Evolutionary conservation across 169 alveolate genomes (phyloP).

Genomic region (Plasmodium inui): DNA sequence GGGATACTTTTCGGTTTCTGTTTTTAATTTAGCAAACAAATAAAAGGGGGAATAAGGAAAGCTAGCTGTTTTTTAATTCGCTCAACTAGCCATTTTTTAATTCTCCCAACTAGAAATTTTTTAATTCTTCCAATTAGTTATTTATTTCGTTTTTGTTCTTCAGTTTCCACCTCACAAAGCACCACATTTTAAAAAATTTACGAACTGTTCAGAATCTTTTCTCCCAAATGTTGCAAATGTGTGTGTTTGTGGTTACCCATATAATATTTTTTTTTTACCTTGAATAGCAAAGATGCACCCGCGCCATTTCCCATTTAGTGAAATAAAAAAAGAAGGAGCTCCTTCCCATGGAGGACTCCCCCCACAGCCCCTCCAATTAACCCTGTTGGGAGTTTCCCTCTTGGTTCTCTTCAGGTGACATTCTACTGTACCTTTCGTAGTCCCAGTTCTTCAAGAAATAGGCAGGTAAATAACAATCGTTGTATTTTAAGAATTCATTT

Average conservation of each 20-base stretch:
- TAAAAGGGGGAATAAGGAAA: background rate
- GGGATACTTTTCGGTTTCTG: background rate
- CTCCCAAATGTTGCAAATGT: background rate
- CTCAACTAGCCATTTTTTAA: conserved; percentile 4
- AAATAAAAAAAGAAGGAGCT: background rate
- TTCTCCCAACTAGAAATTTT: background rate
- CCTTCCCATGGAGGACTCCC: background rate
- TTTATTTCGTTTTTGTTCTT: background rate
- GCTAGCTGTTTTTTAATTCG: background rate
- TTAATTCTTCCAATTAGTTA: background rate
- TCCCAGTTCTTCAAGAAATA: conserved; percentile 81
- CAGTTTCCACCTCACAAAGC: background rate
- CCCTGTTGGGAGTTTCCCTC: background rate
- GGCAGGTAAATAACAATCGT: conserved; percentile 82
- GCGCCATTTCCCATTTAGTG: background rate
- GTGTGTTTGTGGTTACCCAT: background rate
- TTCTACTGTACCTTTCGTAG: conserved; percentile 75
- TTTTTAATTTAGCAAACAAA: background rate
- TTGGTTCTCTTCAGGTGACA: conserved; percentile 32
- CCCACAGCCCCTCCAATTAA: background rate
- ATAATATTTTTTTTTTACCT: background rate
- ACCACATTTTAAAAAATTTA: background rate
- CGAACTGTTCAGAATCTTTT: background rate
- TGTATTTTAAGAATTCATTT: conserved; percentile 77
- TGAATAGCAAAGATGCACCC: background rate